A percentile compares a stretch with the other conserved stretches of the same genome.
phyloP scores from a whole-genome alignment of 495 filamentous ascomycete species.

The Talaromyces liani region DNA sequence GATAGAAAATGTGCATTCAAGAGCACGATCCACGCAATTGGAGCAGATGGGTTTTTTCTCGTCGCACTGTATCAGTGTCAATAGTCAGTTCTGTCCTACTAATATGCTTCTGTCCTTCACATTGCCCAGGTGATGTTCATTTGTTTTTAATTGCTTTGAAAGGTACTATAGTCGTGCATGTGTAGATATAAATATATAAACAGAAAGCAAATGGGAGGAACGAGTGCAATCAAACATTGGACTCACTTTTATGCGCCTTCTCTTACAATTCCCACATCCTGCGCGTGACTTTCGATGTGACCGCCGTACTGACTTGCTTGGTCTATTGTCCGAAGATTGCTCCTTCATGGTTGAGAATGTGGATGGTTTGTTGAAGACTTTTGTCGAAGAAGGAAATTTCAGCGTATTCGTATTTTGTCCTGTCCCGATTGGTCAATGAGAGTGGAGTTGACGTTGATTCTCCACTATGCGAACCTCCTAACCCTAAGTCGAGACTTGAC shows the following conservation, averaged over 20 bases:
- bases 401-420: not conserved
- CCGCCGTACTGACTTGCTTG: constrained; percentile 13
- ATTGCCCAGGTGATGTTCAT: too few species aligned
- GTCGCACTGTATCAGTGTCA: constrained; percentile 22
- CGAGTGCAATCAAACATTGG: not conserved
- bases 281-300: constrained; percentile 50
- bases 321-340: not conserved
- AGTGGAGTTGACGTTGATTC: not conserved
- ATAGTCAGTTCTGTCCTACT: not conserved
- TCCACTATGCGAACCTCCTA: not conserved
- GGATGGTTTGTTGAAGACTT: not conserved
- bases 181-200: too few species aligned
- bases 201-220: too few species aligned
- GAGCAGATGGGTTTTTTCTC: constrained; percentile 25
- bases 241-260: constrained; percentile 46
- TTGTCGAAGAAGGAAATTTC: not conserved
- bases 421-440: not conserved
- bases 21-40: constrained; percentile 22
- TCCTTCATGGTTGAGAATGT: not conserved
- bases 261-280: constrained; percentile 52
- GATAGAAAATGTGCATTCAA: constrained; percentile 20
- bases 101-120: too few species aligned
- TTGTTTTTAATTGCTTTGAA: too few species aligned
- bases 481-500: not conserved
- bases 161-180: too few species aligned